Evolutionary conservation across 768 basidiomycete genomes (phyloP).

Genomic region (Multifurca ochricompacta): DNA sequence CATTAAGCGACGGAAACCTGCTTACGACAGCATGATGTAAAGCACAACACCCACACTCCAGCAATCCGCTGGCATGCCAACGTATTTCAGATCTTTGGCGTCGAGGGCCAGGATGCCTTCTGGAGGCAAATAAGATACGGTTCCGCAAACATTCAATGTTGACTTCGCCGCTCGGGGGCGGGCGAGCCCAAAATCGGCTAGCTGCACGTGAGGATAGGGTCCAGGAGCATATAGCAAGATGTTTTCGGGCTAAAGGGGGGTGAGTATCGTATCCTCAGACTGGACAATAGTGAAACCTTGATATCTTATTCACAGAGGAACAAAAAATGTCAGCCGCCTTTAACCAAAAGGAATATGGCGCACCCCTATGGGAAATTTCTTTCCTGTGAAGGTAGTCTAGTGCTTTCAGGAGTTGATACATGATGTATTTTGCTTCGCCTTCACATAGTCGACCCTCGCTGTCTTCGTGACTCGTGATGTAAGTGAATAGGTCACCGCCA

Average conservation of each 20-base stretch:
- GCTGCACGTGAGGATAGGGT: constrained; percentile 74
- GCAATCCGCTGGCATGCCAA: constrained; percentile 83
- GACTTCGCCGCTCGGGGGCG: constrained; percentile 72
- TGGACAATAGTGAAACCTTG: constrained; percentile 37
- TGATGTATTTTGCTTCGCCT: constrained; percentile 78
- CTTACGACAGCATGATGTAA: constrained; percentile 79
- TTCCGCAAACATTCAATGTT: constrained; percentile 83
- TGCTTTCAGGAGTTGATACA: constrained; percentile 70
- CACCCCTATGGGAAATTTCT: constrained; percentile 75
- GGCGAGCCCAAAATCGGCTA: constrained; percentile 84
- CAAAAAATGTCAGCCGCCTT: not conserved
- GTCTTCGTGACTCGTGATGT: constrained; percentile 57
- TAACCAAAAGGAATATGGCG: constrained; percentile 13
- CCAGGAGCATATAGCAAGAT: constrained; percentile 74
- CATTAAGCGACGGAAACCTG: constrained; percentile 12
- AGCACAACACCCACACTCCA: constrained; percentile 82
- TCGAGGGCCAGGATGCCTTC: constrained; percentile 79
- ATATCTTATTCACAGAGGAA: constrained; percentile 38
- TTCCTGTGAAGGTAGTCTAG: constrained; percentile 63
- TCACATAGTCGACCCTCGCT: constrained; percentile 51
- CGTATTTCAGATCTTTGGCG: constrained; percentile 61
- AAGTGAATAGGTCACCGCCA: constrained; percentile 83
- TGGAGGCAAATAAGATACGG: constrained; percentile 77
- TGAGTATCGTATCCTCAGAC: not conserved
- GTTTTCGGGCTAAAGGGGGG: constrained; percentile 61